Percentiles rank a stretch among this genome's conserved stretches.
Conservation (phyloP, 2,329 filamentous ascomycete genomes). For the Alternaria solani region DNA sequence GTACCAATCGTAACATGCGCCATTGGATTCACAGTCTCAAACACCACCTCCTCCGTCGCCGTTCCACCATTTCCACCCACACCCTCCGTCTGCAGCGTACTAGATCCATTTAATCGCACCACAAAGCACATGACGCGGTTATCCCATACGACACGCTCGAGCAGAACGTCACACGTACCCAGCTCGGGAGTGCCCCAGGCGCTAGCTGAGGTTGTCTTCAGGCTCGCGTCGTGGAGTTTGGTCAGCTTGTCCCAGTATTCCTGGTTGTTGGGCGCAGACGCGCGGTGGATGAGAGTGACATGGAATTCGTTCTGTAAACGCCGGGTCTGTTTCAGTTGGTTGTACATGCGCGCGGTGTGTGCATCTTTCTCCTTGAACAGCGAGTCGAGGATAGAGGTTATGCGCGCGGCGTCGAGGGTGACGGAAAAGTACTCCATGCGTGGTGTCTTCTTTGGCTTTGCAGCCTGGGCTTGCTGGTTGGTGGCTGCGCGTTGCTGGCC, state of each 20-base stretch:
- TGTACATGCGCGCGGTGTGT: constrained; percentile 72
- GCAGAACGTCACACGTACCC: constrained; percentile 69
- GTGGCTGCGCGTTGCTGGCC: constrained; percentile 43
- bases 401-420: constrained; percentile 59
- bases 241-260: constrained; percentile 79
- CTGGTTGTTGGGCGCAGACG: constrained; percentile 65
- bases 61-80: constrained; percentile 17
- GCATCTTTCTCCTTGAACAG: constrained; percentile 69
- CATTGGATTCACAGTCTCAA: constrained; percentile 75
- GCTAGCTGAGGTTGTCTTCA: constrained; percentile 47
- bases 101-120: constrained; percentile 63
- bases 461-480: constrained; percentile 29
- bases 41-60: constrained; percentile 58
- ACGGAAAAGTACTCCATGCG: constrained; percentile 72
- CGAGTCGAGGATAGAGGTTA: constrained; percentile 70
- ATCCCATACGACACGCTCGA: constrained; percentile 80
- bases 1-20: constrained; percentile 94
- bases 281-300: constrained; percentile 89
- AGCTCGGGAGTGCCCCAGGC: constrained; percentile 60
- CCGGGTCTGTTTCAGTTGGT: constrained; percentile 73
- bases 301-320: constrained; percentile 89
- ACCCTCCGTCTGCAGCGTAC: constrained; percentile 28
- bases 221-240: constrained; percentile 59
- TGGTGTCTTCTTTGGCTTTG: constrained; percentile 58
- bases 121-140: constrained; percentile 90